Base-by-base conservation (phyloP, 345 rosid species). In the Eucalyptus rudis region DNA sequence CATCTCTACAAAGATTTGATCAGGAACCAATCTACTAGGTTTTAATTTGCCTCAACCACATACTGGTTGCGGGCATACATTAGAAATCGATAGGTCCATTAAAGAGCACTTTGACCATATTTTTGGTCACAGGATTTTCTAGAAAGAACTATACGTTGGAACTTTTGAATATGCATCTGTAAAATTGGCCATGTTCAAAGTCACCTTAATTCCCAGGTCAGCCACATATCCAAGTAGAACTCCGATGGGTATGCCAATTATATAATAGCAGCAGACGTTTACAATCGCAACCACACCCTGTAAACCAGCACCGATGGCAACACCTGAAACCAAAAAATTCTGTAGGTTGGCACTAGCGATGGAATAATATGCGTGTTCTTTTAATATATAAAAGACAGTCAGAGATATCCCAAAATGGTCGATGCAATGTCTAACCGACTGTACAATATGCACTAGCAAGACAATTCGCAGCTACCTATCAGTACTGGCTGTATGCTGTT, bases 401-500 rank as follows among this genome's bases (percentile, higher is more conserved):
- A 86, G 87, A 17, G 33, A 36, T 11, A 8, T 52, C 24, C 52
- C 54, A n/a, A 86, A 49, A 27, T 29, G 54, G 40, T 85, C 27
- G 27, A 86, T 33, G 44, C 29, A 13, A 76, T 2, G 47, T 40
- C 83, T 36, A 19, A 71, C 13, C 15, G 20, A 88, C 22, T 29
- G 13, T 7, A 44, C 44, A 86, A 33, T 22, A 31, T 31, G 66
- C 66, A 50, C 7, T 20, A 27, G 87, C 20, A 31, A 13, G 49
- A 11, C 16, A 47, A 79, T 29, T 36, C 27, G 24, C 24, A 64
- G 31, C 13, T 36, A 91, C 97, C 98, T 86, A 95, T 86, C 86
- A 95, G 91, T 19, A 95, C 92, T 44, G 96, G 92, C 88, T 95
- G 96, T 87, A 93, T 52, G 62, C 97, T 96, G 89, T 95, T 96